Conservation (phyloP, 345 rosid genomes). For the Populus alba region DNA sequence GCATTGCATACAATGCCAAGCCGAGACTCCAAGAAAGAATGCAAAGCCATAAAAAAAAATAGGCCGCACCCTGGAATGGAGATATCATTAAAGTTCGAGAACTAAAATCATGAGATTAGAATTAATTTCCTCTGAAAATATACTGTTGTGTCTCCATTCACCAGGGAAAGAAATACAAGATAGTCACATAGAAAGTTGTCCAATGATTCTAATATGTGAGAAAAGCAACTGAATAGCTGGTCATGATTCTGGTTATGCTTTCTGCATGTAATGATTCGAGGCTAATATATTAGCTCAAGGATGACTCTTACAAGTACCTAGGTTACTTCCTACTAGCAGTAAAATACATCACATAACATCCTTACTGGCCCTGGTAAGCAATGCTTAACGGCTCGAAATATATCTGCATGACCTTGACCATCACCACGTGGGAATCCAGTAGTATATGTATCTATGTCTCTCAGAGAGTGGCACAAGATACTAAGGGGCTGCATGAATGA, state of each 20-base stretch:
- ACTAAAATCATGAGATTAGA: conserved; percentile 12
- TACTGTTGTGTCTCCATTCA: background rate
- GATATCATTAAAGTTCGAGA: background rate
- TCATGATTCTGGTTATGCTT: background rate
- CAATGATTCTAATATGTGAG: no score
- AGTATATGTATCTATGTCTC: conserved; percentile 77
- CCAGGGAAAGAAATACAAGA: background rate
- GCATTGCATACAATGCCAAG: background rate
- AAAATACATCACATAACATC: conserved; percentile 14
- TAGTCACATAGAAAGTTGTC: background rate
- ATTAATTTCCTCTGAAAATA: background rate
- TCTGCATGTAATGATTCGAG: background rate
- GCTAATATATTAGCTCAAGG: conserved; percentile 2
- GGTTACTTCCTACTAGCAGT: conserved; percentile 7
- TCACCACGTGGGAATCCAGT: conserved; percentile 86
- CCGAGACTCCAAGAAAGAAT: background rate
- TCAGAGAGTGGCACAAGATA: conserved; percentile 76
- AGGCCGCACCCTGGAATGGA: background rate
- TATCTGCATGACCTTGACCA: conserved; percentile 76
- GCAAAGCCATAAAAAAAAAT: background rate
- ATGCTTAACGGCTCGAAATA: conserved; percentile 87
- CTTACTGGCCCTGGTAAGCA: conserved; percentile 98
- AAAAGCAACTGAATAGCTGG: conserved; percentile 12
- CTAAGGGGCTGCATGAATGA: conserved; percentile 74
- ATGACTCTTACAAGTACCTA: conserved; percentile 6